Base-by-base conservation (phyloP, 2,329 filamentous ascomycete species). In the Paecilomyces dactylethromorphus region DNA sequence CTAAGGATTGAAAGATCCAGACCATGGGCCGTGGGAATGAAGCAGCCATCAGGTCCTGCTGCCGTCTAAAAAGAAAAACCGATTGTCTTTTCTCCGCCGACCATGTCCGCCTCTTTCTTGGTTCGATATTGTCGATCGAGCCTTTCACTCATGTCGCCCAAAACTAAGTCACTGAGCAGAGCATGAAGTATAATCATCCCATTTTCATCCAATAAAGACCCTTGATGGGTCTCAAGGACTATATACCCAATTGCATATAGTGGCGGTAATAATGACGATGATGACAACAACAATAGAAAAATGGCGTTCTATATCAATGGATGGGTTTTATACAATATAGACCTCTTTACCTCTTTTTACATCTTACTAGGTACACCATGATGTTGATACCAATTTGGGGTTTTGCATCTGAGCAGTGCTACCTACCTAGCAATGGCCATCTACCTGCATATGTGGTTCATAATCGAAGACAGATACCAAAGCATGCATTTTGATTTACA, bases 1-100 rank as follows among this genome's bases (percentile, higher is more conserved):
- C 57, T 73, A 60, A 60, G 71, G 39, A 64, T 67, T 13, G 70
- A 74, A 53, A 62, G 66, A 56, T 59, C 66, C 10, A 64, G 63
- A 54, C 59, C 63, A 35, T 65, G 65, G 65, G 53, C 33, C 50
- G 51, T 31, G n/a, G 54, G 26, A 8, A 52, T 26, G 21, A 52
- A 8, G n/a, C 39, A 45, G 15, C 39, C 39, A 18, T 45, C 39
- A 45, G 39, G 50, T 11, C 6, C 50, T 1, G 22, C 26, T 1
- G 39, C 39, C n/a, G 39, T 45, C 39, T 45, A 45, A 45, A 45
- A 1, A 45, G 21, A 45, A 45, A 1, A 45, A 45, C 8, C 39
- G 39, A 45, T n/a, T 18, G 21, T 45, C 39, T n/a, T n/a, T n/a
- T 8, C 18, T 10, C 2, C n/a, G 3, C 39, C 39, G 32, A 33